Base-by-base conservation (phyloP, 2,329 filamentous ascomycete genomes). In the Diplodia scrobiculata region DNA sequence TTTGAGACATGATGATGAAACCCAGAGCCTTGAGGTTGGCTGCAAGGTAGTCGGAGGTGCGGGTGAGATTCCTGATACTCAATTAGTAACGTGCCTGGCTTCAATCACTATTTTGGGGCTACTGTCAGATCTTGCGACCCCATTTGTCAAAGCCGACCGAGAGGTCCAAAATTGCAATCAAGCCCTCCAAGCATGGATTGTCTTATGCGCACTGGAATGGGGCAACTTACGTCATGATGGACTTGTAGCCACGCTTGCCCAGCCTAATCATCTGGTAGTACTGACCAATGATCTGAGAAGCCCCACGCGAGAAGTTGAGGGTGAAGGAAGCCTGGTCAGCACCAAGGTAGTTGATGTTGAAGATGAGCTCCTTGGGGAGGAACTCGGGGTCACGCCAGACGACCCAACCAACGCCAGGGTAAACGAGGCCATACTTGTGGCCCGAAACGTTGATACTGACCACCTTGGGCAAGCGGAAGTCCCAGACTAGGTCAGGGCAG, bases 341-440 rank as follows among this genome's bases (percentile, higher is more conserved):
- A 59, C 94, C 94, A 5, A 97, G 89, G 80, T 98, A 98, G 84
- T 97, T 97, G 85, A 98, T 97, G 84, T 97, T 97, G 86, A 98
- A 98, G 73, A 98, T 92, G 25, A 97, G 88, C 74, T 97, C 93
- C 75, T 94, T 85, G 7, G 94, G 94, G 2, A 97, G 85, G 79
- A 84, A 95, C 77, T 95, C 89, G 60, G 91, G 86, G 47, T 87
- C 86, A 55, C 93, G 87, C 92, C 93, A 97, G 70, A 97, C 83
- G 11, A 94, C 88, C 94, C 94, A 98, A 67, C 94, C 94, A 14
- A 98, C 91, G 77, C 94, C 93, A 0, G 93, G 93, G 76, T 97
- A 97, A 59, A 96, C 84, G 70, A 80, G 58, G 50, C 58, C 55
- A 19, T 64, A 67, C 47, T 97, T 97, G 84, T 97, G 94, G 19